Conservation (phyloP, 225 moss, liverwort and hornwort species). For the Ulota crispa region DNA sequence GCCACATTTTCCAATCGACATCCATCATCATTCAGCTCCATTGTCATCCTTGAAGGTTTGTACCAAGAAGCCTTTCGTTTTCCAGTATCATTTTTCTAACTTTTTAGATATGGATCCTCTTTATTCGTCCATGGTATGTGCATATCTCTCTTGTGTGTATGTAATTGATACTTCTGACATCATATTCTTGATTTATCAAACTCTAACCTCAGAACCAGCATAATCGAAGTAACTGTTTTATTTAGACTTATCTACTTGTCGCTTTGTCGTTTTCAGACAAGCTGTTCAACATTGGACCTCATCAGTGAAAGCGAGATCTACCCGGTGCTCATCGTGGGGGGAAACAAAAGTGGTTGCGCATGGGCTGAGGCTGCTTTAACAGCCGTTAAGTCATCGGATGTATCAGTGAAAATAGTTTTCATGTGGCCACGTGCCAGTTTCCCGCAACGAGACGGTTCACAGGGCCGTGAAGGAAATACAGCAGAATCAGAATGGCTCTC, state of each 20-base stretch:
- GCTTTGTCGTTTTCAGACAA: slow-evolving; percentile 8
- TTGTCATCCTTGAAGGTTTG: slow-evolving; percentile 50
- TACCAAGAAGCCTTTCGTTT: background rate
- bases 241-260: background rate
- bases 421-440: slow-evolving; percentile 56
- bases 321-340: slow-evolving; percentile 68
- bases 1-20: slow-evolving; percentile 65
- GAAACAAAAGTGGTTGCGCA: slow-evolving; percentile 56
- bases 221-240: background rate
- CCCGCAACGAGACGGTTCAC: background rate
- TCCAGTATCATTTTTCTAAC: background rate
- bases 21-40: slow-evolving; percentile 30
- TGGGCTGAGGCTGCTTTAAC: slow-evolving; percentile 71
- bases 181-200: background rate
- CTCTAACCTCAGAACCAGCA: slow-evolving; percentile 2
- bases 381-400: slow-evolving; percentile 29
- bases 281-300: slow-evolving; percentile 79
- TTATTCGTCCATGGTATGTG: background rate
- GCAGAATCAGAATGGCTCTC: slow-evolving; percentile 26
- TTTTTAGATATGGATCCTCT: background rate
- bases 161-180: background rate
- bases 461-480: slow-evolving; percentile 16
- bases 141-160: background rate
- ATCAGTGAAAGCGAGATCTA: slow-evolving; percentile 41
- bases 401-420: slow-evolving; percentile 54